Base-by-base conservation (phyloP, 495 filamentous ascomycete genomes). In the Penicillium samsonianum region DNA sequence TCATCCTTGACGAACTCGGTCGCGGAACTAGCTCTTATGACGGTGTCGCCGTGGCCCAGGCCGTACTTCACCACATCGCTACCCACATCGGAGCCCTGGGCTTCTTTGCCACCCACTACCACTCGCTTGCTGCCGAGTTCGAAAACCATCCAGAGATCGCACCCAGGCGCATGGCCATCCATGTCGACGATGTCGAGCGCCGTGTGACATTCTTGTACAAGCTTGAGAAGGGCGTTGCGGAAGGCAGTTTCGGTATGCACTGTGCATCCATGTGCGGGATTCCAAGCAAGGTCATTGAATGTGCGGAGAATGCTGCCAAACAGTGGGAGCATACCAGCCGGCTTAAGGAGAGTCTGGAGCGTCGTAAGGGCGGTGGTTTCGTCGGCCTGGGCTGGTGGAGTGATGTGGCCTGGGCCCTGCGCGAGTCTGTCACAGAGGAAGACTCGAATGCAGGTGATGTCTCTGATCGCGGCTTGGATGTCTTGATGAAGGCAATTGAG, bases 241-340 rank as follows among this genome's bases (percentile, higher is more conserved):
- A 98, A 74, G 95, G 95, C 2, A 94, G 90, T 64, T 98, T 97
- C 73, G 95, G 95, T 62, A 99, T 99, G 95, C 95, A 98, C 71
- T 99, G 95, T 69, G 95, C 95, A 2, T 84, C 89, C 35, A 99
- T 98, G 94, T 99, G 95, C 59, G 95, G 95, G 1, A 97, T 99
- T 44, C 80, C 92, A 0, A 77, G 73, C 41, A 86, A 85, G 64
- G 88, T 99, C 30, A 89, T 99, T 43, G 86, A 92, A 67, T 72
- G 87, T 16, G 94, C 95, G 3, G 95, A 98, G 70, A 80, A 81
- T 20, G 95, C 95, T n/a, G 95, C 95, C 14, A 87, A 82, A 65
- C 87, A 89, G 64, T 98, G 95, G 90, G 94, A 98, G 76, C 91
- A 97, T 73, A 98, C 95, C 5, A 90, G 87, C 54, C 78, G 90